Evolutionary conservation across 441 rosid genomes (phyloP).

Genomic region (Euphorbia celastroides): DNA sequence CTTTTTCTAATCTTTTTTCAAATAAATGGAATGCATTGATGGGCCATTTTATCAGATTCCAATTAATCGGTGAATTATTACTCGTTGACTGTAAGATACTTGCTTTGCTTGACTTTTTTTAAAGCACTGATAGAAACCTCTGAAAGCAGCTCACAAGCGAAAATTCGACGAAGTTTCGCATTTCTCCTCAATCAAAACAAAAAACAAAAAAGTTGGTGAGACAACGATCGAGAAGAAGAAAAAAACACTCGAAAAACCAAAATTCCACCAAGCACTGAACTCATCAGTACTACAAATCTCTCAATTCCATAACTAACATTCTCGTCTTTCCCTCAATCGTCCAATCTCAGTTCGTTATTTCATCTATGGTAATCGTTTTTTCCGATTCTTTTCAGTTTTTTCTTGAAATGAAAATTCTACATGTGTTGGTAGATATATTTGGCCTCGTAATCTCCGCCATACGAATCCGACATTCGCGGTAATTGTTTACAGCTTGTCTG

Average conservation of each 20-base stretch:
- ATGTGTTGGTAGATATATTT: neutral
- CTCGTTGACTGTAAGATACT: neutral
- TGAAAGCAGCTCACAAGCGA: neutral
- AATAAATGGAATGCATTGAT: neutral
- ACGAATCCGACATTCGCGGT: conserved; percentile 7
- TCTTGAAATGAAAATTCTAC: neutral
- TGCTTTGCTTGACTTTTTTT: neutral
- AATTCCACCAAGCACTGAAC: neutral
- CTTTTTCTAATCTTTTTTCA: no score
- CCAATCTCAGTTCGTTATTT: neutral
- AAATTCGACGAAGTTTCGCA: neutral
- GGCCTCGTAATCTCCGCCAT: conserved; percentile 1
- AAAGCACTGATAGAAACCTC: neutral
- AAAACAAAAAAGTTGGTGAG: neutral
- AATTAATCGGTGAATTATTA: neutral
- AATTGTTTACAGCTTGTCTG: neutral
- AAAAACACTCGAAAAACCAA: neutral
- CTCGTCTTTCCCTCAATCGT: neutral
- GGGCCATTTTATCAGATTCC: neutral
- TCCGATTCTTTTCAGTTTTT: neutral
- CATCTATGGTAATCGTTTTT: neutral
- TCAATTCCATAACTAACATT: neutral
- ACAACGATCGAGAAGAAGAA: neutral
- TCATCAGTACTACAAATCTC: neutral
- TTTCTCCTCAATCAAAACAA: neutral